Percentiles rank a stretch among this genome's conserved stretches.
These are phyloP conservation scores for Pseudogymnoascus sp. DNA, from an alignment of 2,329 filamentous ascomycete species.

Conservation along the genomic window DNA sequence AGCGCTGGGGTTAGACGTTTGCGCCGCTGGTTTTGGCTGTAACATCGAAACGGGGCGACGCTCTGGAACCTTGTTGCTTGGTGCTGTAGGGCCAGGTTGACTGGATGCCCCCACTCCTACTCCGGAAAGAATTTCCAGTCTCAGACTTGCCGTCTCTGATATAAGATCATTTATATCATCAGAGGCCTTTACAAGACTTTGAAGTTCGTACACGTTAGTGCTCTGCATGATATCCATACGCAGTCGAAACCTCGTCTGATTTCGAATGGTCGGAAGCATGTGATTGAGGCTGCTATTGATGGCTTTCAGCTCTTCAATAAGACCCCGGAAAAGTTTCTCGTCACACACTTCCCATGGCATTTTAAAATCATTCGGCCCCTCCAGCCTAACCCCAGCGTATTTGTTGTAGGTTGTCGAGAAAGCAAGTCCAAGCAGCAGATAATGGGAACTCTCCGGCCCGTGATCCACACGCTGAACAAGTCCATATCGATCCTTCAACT, in stretches of 20 bases:
- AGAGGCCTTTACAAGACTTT: not conserved
- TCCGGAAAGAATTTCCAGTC: not conserved
- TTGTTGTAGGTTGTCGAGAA: not conserved
- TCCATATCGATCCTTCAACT: not conserved
- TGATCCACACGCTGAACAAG: not conserved
- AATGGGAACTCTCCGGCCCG: not conserved
- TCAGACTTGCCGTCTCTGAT: not conserved
- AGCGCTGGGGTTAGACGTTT: not conserved
- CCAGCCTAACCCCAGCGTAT: not conserved
- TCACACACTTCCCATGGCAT: not conserved
- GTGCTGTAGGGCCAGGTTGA: not conserved
- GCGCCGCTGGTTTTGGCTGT: not conserved
- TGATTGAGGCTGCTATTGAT: not conserved
- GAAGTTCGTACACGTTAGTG: not conserved
- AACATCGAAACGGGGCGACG: not conserved
- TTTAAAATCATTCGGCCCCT: not conserved
- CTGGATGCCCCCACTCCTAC: not conserved
- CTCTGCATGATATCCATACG: not conserved
- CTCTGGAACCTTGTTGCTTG: not conserved
- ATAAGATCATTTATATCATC: not conserved
- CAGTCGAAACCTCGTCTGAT: not conserved
- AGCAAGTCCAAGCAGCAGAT: not conserved
- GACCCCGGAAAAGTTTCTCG: not conserved
- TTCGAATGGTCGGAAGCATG: not conserved
- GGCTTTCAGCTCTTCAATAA: not conserved